Evolutionary conservation across 164 flowering plant species (phyloP).

Genomic region (Berberis vulgaris): DNA sequence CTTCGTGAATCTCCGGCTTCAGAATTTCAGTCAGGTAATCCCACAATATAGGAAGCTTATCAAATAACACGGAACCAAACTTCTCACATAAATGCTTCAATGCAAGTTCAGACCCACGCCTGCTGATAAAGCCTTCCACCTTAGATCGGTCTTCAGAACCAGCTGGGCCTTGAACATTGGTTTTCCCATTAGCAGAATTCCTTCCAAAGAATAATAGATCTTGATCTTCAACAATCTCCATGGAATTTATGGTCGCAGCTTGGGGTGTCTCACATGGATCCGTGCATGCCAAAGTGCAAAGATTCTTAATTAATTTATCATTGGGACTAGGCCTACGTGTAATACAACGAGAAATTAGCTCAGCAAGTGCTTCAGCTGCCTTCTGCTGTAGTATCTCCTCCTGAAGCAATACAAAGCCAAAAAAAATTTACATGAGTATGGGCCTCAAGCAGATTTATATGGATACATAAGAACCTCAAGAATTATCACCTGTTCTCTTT

Average conservation of each 20-base stretch:
- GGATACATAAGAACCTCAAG: too few species aligned
- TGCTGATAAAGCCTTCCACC: slow-evolving; percentile 78
- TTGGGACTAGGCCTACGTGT: slow-evolving; percentile 80
- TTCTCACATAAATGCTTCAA: slow-evolving; percentile 70
- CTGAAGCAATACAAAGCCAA: slow-evolving; percentile 19
- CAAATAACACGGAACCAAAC: slow-evolving; percentile 72
- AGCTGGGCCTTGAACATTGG: slow-evolving; percentile 47
- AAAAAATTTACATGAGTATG: background rate
- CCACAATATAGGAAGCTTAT: slow-evolving; percentile 86
- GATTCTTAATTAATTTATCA: slow-evolving; percentile 89
- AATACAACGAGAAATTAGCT: slow-evolving; percentile 72
- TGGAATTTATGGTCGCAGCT: slow-evolving; percentile 56
- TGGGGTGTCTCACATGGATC: slow-evolving; percentile 97
- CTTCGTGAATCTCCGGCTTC: slow-evolving; percentile 38
- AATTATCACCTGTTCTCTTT: too few species aligned
- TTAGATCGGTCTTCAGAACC: slow-evolving; percentile 80
- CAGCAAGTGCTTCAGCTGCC: slow-evolving; percentile 95
- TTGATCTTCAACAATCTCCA: slow-evolving; percentile 74
- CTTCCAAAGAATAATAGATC: slow-evolving; percentile 62
- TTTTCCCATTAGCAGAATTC: slow-evolving; percentile 36
- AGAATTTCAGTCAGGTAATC: slow-evolving; percentile 92
- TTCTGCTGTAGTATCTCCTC: slow-evolving; percentile 87
- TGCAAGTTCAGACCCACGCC: slow-evolving; percentile 91
- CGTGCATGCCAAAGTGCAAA: slow-evolving; percentile 78
- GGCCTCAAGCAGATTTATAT: too few species aligned